A percentile compares a stretch with the other conserved stretches of the same genome.
phyloP scores from a whole-genome alignment of 106 monocot species.

The Allium sativum region DNA sequence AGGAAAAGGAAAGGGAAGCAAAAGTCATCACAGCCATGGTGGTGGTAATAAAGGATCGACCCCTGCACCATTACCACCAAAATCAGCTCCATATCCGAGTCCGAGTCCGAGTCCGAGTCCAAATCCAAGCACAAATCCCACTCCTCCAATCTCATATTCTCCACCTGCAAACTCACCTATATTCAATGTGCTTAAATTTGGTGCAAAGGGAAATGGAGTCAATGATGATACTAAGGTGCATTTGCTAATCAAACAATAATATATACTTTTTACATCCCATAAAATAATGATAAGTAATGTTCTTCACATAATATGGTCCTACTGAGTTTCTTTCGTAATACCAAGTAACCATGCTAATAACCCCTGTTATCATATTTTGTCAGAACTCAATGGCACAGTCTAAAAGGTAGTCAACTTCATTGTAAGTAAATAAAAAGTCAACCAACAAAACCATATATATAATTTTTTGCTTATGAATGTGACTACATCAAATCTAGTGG shows the following conservation, averaged over 20 bases:
- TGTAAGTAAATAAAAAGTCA: too few species aligned
- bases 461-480: too few species aligned
- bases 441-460: too few species aligned
- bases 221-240: conserved; percentile 81
- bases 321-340: not conserved
- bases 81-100: conserved; percentile 4
- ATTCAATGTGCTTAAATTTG: conserved; percentile 71
- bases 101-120: conserved; percentile 10
- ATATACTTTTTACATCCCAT: too few species aligned
- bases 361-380: too few species aligned
- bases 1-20: conserved; percentile 28
- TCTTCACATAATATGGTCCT: not conserved
- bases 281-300: not conserved
- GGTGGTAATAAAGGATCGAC: conserved; percentile 1
- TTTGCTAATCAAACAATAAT: not conserved
- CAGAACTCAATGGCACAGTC: too few species aligned
- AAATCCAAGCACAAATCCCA: not conserved
- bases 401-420: too few species aligned
- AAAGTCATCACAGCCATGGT: conserved; percentile 2
- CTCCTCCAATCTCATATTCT: not conserved
- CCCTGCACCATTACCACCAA: conserved; percentile 6
- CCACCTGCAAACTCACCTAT: conserved; percentile 2
- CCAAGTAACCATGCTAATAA: too few species aligned
- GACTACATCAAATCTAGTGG: too few species aligned
- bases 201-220: conserved; percentile 70